Base-by-base conservation (phyloP, 495 filamentous ascomycete genomes). In the Hypoxylon rickii region DNA sequence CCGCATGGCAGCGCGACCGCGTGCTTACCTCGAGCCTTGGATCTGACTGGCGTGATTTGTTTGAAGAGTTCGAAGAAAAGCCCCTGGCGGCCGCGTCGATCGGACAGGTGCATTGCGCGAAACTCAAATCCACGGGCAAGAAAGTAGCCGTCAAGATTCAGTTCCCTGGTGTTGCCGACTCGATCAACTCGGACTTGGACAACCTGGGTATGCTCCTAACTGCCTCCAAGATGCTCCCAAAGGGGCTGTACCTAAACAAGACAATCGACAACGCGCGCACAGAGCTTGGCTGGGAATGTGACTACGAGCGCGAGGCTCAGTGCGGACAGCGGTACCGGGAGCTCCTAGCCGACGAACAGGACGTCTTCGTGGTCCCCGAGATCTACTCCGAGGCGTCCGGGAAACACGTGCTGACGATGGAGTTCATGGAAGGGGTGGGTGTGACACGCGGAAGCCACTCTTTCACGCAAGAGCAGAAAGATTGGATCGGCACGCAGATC, bases 61-160 rank as follows among this genome's bases (percentile, higher is more conserved):
- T 92, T 65, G 75, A 72, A 8, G 82, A 84, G 0, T 98, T 98
- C 64, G 86, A 95, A 5, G 94, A 97, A 42, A 84, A 89, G 34
- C 94, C 94, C 1, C 89, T 98, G 61, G 94, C 94, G 3, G 94
- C 94, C 12, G 94, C 94, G n/a, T 97, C 92, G 0, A 98, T 98
- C 55, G 94, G 94, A 17, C 94, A 98, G 73, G 94, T 98, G 0
- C 94, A 98, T 73, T 81, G 86, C 38, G 94, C 92, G 1, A 81
- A 83, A 0, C 81, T 98, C n/a, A 85, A 83, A 40, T 86, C 85
- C 4, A 90, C 76, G 44, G 86, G 87, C 33, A 76, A 85, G 51
- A 77, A 79, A 38, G 94, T 98, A 3, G 94, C 93, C 10, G 90
- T 98, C 51, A 98, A 98, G 68, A 84, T 98, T 13, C 94, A 98